phyloP scores from a whole-genome alignment of 2,329 filamentous ascomycete genomes.

The Pseudocercospora eumusae region DNA sequence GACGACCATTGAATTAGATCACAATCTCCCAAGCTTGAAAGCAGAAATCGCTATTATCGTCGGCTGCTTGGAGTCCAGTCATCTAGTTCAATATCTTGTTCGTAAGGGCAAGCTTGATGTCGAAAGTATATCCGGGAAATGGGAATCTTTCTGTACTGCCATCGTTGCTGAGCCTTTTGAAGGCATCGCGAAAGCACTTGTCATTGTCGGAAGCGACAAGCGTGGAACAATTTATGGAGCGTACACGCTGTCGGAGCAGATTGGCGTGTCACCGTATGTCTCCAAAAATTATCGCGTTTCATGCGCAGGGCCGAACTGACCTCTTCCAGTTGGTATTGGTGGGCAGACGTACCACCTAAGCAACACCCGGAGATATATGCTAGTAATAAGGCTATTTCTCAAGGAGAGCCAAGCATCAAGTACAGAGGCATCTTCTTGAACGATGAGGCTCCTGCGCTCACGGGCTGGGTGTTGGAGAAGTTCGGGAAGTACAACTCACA shows the following conservation, averaged over 20 bases:
- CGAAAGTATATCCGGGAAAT: conserved; percentile 60
- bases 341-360: conserved; percentile 62
- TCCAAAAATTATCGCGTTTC: not conserved
- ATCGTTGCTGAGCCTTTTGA: conserved; percentile 60
- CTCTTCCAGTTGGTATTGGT: conserved; percentile 59
- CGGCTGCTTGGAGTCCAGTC: conserved; percentile 32
- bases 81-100: conserved; percentile 62
- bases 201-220: conserved; percentile 55
- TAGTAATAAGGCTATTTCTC: conserved; percentile 55
- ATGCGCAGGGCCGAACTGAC: not conserved
- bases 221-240: conserved; percentile 69
- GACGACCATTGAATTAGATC: not conserved
- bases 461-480: conserved; percentile 40
- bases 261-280: conserved; percentile 63
- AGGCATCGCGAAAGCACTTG: conserved; percentile 48
- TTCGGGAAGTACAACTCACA: conserved; percentile 42
- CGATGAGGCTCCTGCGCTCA: conserved; percentile 67
- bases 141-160: conserved; percentile 67
- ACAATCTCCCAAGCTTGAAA: not conserved
- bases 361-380: conserved; percentile 58
- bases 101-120: conserved; percentile 59
- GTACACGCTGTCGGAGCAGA: conserved; percentile 72
- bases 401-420: conserved; percentile 63
- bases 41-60: not conserved
- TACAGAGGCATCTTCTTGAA: conserved; percentile 72